Evolutionary conservation across 495 filamentous ascomycete species (phyloP), one percentile per base, ranked within the genome.

Genomic region (Podospora comata): DNA sequence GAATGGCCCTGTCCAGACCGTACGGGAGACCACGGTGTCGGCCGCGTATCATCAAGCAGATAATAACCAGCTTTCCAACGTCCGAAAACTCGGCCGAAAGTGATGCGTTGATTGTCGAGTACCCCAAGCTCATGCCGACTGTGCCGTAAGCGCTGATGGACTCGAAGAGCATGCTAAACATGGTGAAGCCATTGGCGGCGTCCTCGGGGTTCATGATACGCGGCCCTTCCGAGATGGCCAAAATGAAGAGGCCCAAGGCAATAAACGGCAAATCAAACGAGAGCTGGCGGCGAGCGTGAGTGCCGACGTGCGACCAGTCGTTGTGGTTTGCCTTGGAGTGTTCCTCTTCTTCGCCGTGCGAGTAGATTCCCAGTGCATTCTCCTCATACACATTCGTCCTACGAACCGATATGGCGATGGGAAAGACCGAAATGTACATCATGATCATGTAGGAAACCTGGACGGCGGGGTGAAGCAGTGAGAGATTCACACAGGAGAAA

Each of bases 371-470:
- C 11, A 98, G 85, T 65, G 91, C 94, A 72, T 91, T 91, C 76
- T 98, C 94, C 78, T 98, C 94, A 82, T 98, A 98, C 11, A 97
- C 94, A 77, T 98, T 98, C 48, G 94, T 97, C 63, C 92, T 86
- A 67, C 94, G 90, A 72, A 97, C 88, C 30, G 91, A 94, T 67
- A 98, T 97, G 69, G 94, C 94, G 72, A 97, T 94, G 28, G 94
- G 94, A 72, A 96, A 92, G 55, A 97, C 92, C 60, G 94, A 97
- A 69, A 98, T 98, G 77, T 98, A 98, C 94, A 98, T 98, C 94
- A 98, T 98, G 78, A 98, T 88, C 79, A 97, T 78, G 81, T 97
- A 97, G 19, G 93, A 97, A 4, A 95, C 91, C 74, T 98, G 94
- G 15, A 97, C 92, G 2, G 90, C 94, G 0, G 94, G 94, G 72